phyloP scores from a whole-genome alignment of 495 filamentous ascomycete genomes.

The Tetracladium setigerum region DNA sequence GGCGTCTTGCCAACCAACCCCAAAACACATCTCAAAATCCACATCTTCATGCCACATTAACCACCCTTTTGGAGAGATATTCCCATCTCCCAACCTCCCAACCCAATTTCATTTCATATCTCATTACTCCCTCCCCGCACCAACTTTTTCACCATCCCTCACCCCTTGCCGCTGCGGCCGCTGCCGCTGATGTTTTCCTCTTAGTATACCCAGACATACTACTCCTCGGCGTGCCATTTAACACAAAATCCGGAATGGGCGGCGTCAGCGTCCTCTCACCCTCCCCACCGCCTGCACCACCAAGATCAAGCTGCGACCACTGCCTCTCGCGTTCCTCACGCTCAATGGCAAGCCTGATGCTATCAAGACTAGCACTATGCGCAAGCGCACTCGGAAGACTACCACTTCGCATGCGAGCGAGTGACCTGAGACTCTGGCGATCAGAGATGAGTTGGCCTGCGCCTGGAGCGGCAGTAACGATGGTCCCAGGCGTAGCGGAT shows the following conservation, averaged over 20 bases:
- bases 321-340: constrained; percentile 20
- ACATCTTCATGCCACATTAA: too few species aligned
- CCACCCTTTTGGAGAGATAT: too few species aligned
- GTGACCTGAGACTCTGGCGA: constrained; percentile 40
- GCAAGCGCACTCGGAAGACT: constrained; percentile 50
- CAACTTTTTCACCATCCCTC: constrained; percentile 6
- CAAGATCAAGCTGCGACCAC: constrained; percentile 4
- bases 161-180: too few species aligned
- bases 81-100: not conserved
- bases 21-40: too few species aligned
- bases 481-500: constrained; percentile 56
- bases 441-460: constrained; percentile 60
- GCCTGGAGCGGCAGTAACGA: constrained; percentile 62
- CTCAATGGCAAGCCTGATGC: constrained; percentile 25
- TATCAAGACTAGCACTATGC: constrained; percentile 41
- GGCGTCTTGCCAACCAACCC: too few species aligned
- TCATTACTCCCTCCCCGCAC: not conserved
- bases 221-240: constrained; percentile 37
- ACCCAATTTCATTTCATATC: not conserved
- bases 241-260: constrained; percentile 50
- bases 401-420: constrained; percentile 61
- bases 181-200: constrained; percentile 10
- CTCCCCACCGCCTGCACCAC: constrained; percentile 16
- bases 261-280: constrained; percentile 41
- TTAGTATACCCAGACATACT: constrained; percentile 31